Percentiles rank a stretch among this genome's conserved stretches.
Evolutionary conservation across 1,284 basidiomycete genomes (phyloP).

Genomic region (Schizopora paradoxa): DNA sequence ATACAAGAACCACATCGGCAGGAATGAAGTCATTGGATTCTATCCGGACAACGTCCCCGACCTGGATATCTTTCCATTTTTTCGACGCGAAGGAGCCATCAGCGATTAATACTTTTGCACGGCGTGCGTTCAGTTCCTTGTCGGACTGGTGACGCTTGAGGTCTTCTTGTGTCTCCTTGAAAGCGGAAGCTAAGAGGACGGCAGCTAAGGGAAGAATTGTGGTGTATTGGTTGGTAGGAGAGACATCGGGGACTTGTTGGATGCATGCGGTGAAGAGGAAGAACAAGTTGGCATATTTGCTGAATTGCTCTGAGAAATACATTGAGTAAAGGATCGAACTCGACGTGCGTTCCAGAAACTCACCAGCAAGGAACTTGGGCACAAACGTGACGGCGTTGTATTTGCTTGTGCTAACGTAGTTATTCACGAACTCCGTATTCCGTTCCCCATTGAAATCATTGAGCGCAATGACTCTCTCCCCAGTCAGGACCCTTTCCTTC

Average conservation of each 20-base stretch:
- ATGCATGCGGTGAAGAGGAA: constrained; percentile 98
- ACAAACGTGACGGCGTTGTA: constrained; percentile 89
- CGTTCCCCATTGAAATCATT: constrained; percentile 57
- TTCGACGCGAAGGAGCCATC: constrained; percentile 65
- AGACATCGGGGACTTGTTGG: constrained; percentile 97
- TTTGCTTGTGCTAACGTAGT: constrained; percentile 93
- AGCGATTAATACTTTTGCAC: constrained; percentile 70
- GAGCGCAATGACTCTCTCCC: constrained; percentile 69
- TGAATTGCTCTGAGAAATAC: constrained; percentile 79
- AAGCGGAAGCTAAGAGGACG: constrained; percentile 91
- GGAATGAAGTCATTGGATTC: constrained; percentile 95
- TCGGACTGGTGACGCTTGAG: constrained; percentile 97
- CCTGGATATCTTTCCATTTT: constrained; percentile 86
- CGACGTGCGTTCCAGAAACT: constrained; percentile 25
- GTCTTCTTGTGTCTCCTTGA: constrained; percentile 97
- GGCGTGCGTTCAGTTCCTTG: constrained; percentile 83
- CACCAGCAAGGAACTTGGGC: constrained; percentile 91
- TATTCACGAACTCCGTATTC: constrained; percentile 68
- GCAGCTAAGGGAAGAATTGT: constrained; percentile 90
- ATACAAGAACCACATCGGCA: constrained; percentile 86
- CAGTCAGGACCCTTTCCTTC: constrained; percentile 49
- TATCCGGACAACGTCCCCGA: constrained; percentile 90
- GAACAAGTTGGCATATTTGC: constrained; percentile 98
- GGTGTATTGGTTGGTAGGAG: constrained; percentile 93
- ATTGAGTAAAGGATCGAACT: neutral